These are phyloP conservation scores for Ophiorrhiza pumila DNA, from an alignment of 257 asterid species.

Conservation along the genomic window DNA sequence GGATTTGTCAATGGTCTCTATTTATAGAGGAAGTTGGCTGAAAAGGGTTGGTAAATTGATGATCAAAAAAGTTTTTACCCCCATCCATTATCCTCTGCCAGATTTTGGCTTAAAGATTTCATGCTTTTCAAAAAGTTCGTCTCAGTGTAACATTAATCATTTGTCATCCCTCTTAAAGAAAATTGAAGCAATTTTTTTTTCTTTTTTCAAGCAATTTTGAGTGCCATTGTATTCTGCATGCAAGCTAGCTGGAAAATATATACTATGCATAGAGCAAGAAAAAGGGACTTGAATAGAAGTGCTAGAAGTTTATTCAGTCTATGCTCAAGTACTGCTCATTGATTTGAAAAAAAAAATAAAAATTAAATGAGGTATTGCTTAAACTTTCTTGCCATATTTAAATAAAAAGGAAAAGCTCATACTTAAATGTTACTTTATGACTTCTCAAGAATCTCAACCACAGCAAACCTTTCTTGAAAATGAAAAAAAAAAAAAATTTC, in stretches of 20 bases:
- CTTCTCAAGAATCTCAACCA: background rate
- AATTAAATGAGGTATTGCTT: too few relatives aligned
- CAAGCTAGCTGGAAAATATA: too few relatives aligned
- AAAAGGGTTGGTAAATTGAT: conserved; percentile 4
- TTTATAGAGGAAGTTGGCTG: conserved; percentile 19
- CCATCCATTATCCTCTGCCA: background rate
- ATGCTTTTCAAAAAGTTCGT: conserved; percentile 11
- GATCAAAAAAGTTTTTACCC: conserved; percentile 2
- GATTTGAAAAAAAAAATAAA: too few relatives aligned
- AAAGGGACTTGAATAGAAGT: background rate
- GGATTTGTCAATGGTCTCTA: conserved; percentile 8
- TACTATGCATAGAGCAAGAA: background rate
- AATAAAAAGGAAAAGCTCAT: background rate
- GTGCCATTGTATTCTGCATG: too few relatives aligned
- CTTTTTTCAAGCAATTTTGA: too few relatives aligned
- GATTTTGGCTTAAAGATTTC: conserved; percentile 3
- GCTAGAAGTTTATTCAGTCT: background rate
- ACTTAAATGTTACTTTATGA: background rate
- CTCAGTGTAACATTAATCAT: conserved; percentile 11
- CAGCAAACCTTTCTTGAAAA: background rate
- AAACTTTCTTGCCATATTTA: too few relatives aligned
- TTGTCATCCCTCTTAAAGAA: background rate
- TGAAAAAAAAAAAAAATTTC: background rate
- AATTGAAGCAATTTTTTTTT: background rate
- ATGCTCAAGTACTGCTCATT: background rate